A percentile compares a stretch with the other conserved stretches of the same genome.
These are phyloP conservation scores for Rosa persica DNA, from an alignment of 306 rosid genomes.

Conservation along the genomic window DNA sequence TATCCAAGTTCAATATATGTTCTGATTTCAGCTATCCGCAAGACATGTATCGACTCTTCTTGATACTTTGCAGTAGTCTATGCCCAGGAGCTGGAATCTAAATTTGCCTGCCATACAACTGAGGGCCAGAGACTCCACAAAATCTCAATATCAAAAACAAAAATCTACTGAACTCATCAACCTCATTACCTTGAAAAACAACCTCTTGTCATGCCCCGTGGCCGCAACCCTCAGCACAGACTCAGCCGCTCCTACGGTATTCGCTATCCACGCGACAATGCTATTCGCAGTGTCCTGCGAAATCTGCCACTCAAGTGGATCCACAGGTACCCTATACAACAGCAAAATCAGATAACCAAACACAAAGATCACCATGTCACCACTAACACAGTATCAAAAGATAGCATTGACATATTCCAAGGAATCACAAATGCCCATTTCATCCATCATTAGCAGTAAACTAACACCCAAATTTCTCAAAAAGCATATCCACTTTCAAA, in stretches of 20 bases:
- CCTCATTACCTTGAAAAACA: slow-evolving; percentile 68
- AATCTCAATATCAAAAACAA: not conserved
- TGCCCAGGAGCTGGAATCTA: not conserved
- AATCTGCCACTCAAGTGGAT: slow-evolving; percentile 95
- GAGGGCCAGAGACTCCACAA: not conserved
- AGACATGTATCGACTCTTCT: not conserved
- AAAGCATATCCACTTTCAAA: not conserved
- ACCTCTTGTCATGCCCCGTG: slow-evolving; percentile 92
- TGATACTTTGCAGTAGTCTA: not conserved
- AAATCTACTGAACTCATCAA: not conserved
- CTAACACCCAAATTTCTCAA: not conserved
- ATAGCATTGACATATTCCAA: not conserved
- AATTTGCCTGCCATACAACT: not conserved
- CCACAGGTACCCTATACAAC: slow-evolving; percentile 74
- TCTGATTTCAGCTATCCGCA: not conserved
- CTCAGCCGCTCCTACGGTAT: slow-evolving; percentile 88
- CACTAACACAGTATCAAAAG: not conserved
- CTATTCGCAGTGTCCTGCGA: slow-evolving; percentile 85
- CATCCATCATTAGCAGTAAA: not conserved
- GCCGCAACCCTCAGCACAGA: slow-evolving; percentile 97
- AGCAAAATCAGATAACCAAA: not conserved
- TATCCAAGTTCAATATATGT: not conserved
- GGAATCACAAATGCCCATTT: not conserved
- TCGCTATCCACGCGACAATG: slow-evolving; percentile 75
- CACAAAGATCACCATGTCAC: not conserved